phyloP scores from a whole-genome alignment of 441 rosid genomes.

The Metrosideros polymorpha region DNA sequence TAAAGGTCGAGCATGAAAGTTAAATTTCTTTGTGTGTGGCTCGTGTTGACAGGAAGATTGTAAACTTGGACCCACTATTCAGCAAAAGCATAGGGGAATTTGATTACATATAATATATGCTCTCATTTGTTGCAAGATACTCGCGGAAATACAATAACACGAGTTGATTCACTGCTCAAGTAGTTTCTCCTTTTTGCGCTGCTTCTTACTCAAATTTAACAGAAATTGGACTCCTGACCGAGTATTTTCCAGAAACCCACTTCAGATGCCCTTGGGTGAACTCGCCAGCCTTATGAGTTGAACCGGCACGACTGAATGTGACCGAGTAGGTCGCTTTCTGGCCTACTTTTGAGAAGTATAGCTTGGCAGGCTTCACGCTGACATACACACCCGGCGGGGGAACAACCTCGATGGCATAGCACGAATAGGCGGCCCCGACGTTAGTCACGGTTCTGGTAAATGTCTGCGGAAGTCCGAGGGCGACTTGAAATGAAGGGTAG shows the following conservation, averaged over 20 bases:
- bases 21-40: too few species aligned
- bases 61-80: too few species aligned
- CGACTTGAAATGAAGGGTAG: conserved; percentile 42
- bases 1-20: too few species aligned
- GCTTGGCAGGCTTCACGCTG: conserved; percentile 12
- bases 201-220: conserved; percentile 10
- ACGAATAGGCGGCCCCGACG: conserved; percentile 21
- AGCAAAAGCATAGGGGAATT: too few species aligned
- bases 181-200: neutral
- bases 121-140: too few species aligned
- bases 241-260: conserved; percentile 25
- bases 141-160: neutral
- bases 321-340: conserved; percentile 28
- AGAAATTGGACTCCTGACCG: conserved; percentile 32
- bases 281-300: neutral
- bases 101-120: too few species aligned
- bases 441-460: conserved; percentile 40
- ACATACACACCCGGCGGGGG: conserved; percentile 24
- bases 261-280: conserved; percentile 21
- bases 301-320: conserved; percentile 11
- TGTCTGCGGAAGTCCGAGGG: conserved; percentile 16
- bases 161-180: neutral
- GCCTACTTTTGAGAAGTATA: conserved; percentile 17
- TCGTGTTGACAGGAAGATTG: too few species aligned
- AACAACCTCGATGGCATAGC: conserved; percentile 1